Evolutionary conservation across 139 green algal species (phyloP).

Genomic region (Chlorella sp.): DNA sequence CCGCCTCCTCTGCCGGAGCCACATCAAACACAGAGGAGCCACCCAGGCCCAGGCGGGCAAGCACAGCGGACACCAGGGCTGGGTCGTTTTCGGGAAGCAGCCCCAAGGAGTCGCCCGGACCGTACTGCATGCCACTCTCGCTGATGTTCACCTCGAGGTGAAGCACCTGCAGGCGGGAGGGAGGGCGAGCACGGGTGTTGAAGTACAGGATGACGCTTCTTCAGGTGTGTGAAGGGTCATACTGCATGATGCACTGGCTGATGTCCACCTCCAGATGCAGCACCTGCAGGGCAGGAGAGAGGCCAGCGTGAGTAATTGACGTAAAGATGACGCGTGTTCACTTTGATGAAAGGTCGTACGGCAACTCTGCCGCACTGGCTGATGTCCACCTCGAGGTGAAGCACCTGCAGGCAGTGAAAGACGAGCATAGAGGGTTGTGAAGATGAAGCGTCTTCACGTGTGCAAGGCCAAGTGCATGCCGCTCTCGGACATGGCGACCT

Average conservation of each 20-base stretch:
- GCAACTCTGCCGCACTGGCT: too few species aligned
- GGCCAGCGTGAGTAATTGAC: not conserved
- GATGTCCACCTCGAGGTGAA: too few species aligned
- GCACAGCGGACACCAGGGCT: conserved; percentile 70
- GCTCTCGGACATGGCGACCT: too few species aligned
- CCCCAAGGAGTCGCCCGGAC: conserved; percentile 88
- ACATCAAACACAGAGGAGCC: conserved; percentile 70
- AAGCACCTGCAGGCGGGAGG: conserved; percentile 69
- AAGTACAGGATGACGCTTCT: not conserved
- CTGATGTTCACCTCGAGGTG: conserved; percentile 86
- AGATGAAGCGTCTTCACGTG: too few species aligned
- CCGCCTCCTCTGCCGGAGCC: conserved; percentile 26
- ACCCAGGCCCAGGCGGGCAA: too few species aligned
- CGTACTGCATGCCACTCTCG: conserved; percentile 74
- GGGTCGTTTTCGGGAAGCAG: conserved; percentile 82
- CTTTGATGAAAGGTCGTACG: too few species aligned
- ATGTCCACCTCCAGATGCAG: not conserved
- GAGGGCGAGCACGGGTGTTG: not conserved
- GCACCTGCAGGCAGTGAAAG: too few species aligned
- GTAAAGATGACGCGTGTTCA: too few species aligned
- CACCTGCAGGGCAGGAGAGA: not conserved
- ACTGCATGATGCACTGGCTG: not conserved
- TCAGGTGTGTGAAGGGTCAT: too few species aligned
- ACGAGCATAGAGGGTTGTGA: too few species aligned
- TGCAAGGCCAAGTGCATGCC: too few species aligned